Evolutionary conservation across 345 rosid genomes (phyloP), one percentile per base, ranked within the genome.

Genomic region (Noccaea bulbosa): DNA sequence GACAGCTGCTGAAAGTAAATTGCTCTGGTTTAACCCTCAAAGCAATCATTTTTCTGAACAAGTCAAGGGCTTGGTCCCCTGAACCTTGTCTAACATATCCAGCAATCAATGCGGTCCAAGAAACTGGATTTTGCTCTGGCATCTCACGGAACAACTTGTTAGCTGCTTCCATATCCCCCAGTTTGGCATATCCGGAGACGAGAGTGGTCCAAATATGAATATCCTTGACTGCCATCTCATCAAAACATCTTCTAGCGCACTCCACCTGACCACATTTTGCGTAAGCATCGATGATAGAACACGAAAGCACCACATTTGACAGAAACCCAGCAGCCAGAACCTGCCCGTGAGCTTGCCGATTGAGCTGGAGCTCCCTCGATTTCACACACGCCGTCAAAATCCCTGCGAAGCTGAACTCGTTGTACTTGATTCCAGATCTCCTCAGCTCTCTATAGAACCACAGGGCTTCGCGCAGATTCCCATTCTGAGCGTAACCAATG

Each of bases 101-200:
- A 10, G 88, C 69, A 80, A 92, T 92, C 78, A 92, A 75, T 73
- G 92, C 80, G 0, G 92, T 92, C 96, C 95, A 88, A 1, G 96
- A 79, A 16, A 89, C 83, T 0, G 84, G 76, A 63, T 82, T 89
- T 67, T 82, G 86, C 66, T 58, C 71, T 6, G 92, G 94, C 96
- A 89, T 86, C 80, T 71, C 67, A 62, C 79, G 64, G 49, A 89
- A 92, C 39, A 86, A 51, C 66, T 79, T 77, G 5, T 44, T 63
- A 55, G 96, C 95, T 2, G 80, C 76, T 73, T 81, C 80, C 87
- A 89, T 82, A 69, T 88, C 82, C 33, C 92, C 92, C 32, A 63
- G 56, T 75, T 79, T 81, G 2, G 89, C 89, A 70, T 83, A 84
- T 8, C 98, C 94, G 0, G 94, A 86, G 77, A 92, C 82, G 79